Conservation (phyloP, 345 rosid genomes). For the Chamaenerion angustifolium region DNA sequence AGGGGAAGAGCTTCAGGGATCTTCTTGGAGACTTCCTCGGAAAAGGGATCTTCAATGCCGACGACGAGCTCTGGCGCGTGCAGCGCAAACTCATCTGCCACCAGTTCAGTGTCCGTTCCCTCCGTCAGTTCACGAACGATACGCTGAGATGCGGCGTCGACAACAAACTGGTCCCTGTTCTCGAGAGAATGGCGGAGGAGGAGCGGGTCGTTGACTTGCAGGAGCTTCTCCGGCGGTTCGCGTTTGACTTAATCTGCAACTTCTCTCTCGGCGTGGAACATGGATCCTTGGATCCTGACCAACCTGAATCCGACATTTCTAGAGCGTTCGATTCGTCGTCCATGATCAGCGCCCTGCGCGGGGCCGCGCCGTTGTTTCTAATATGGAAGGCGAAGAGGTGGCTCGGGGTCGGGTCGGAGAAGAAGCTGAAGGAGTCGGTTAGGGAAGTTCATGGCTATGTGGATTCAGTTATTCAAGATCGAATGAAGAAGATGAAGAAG, state of each 20-base stretch:
- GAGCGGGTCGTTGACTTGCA: slow-evolving; percentile 5
- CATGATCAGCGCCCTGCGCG: slow-evolving; percentile 8
- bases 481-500: slow-evolving; percentile 1
- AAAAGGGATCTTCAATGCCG: slow-evolving; percentile 6
- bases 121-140: not conserved
- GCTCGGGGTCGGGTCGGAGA: slow-evolving; percentile 7
- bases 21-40: slow-evolving; percentile 10
- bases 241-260: slow-evolving; percentile 10
- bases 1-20: slow-evolving; percentile 6
- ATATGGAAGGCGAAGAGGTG: slow-evolving; percentile 10
- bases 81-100: slow-evolving; percentile 10
- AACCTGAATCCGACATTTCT: not conserved
- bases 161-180: slow-evolving; percentile 3
- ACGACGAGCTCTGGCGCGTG: slow-evolving; percentile 8
- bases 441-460: slow-evolving; percentile 6
- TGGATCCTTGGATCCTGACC: slow-evolving; percentile 3
- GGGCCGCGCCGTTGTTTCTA: slow-evolving; percentile 6
- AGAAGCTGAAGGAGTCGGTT: slow-evolving; percentile 4
- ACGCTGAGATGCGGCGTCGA: slow-evolving; percentile 2
- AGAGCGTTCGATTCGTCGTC: slow-evolving; percentile 9
- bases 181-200: slow-evolving; percentile 3
- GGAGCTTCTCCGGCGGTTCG: slow-evolving; percentile 7
- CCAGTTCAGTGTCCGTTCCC: slow-evolving; percentile 7
- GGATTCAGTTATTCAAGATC: not conserved
- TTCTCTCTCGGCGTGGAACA: slow-evolving; percentile 9